phyloP scores from a whole-genome alignment of 129 eudicot species.

The Centaurea solstitialis region DNA sequence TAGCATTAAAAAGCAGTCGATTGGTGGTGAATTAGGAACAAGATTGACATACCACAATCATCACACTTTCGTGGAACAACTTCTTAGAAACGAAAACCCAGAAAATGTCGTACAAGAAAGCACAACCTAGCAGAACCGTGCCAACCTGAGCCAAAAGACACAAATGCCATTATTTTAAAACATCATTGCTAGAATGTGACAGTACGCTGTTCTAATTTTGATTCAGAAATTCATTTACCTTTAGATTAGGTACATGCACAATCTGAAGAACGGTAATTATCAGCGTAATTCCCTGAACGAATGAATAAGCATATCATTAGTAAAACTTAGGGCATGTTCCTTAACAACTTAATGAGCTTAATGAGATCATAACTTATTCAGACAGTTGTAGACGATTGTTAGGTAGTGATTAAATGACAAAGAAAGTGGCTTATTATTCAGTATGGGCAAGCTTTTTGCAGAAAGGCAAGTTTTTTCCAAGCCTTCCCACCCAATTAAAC shows the following conservation, averaged over 20 bases:
- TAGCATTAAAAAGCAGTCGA: too few species aligned
- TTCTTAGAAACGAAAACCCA: conserved; percentile 86
- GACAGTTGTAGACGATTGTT: too few species aligned
- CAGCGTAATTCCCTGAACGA: conserved; percentile 73
- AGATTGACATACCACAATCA: conserved; percentile 77
- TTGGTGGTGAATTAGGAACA: conserved; percentile 1
- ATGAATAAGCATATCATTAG: conserved; percentile 23
- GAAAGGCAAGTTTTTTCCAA: too few species aligned
- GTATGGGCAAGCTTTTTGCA: too few species aligned
- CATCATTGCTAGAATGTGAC: background rate
- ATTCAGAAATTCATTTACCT: conserved; percentile 43
- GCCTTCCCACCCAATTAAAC: too few species aligned
- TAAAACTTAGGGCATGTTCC: background rate
- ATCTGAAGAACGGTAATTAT: conserved; percentile 88
- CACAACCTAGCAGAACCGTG: conserved; percentile 72
- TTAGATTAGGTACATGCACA: conserved; percentile 87
- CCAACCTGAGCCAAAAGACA: conserved; percentile 64
- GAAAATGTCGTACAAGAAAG: conserved; percentile 86
- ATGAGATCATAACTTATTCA: too few species aligned
- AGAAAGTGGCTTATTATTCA: too few species aligned
- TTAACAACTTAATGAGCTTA: too few species aligned
- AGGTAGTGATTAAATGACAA: too few species aligned
- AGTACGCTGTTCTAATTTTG: background rate
- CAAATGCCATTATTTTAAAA: background rate
- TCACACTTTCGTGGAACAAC: conserved; percentile 86